A percentile compares a stretch with the other conserved stretches of the same genome.
phyloP scores from a whole-genome alignment of 2,329 filamentous ascomycete species.

The Leptographium galeiforme region DNA sequence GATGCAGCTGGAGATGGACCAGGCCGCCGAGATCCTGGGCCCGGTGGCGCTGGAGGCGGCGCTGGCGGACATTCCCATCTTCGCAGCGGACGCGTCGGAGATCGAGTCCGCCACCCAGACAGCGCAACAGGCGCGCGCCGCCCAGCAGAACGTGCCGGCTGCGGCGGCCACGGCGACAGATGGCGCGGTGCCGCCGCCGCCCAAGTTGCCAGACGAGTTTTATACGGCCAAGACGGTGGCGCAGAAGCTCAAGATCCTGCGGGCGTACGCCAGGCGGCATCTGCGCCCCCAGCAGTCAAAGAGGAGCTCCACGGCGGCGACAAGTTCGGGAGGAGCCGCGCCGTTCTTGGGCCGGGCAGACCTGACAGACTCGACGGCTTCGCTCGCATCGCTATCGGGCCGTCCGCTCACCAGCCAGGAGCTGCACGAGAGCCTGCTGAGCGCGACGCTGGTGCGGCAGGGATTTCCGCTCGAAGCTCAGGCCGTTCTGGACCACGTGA shows the following conservation, averaged over 20 bases:
- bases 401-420: conserved; percentile 26
- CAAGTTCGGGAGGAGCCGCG: background rate
- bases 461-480: conserved; percentile 38
- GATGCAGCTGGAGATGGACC: conserved; percentile 44
- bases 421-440: conserved; percentile 41
- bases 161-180: conserved; percentile 21
- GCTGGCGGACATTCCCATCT: conserved; percentile 40
- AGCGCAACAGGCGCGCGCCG: conserved; percentile 18
- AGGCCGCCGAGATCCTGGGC: conserved; percentile 38
- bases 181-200: conserved; percentile 16
- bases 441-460: conserved; percentile 27
- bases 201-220: conserved; percentile 27
- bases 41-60: conserved; percentile 40
- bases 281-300: conserved; percentile 4
- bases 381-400: conserved; percentile 5
- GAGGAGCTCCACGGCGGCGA: background rate
- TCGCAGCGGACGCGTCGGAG: conserved; percentile 36
- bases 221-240: conserved; percentile 27
- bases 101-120: conserved; percentile 28
- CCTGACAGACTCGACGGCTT: conserved; percentile 9
- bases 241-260: conserved; percentile 34
- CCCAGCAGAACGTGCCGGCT: conserved; percentile 15
- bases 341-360: background rate
- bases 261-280: conserved; percentile 20
- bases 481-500: conserved; percentile 39